A percentile compares a stretch with the other conserved stretches of the same genome.
These are phyloP conservation scores for Zopfia rhizophila DNA, from an alignment of 2,329 filamentous ascomycete genomes.

Conservation along the genomic window DNA sequence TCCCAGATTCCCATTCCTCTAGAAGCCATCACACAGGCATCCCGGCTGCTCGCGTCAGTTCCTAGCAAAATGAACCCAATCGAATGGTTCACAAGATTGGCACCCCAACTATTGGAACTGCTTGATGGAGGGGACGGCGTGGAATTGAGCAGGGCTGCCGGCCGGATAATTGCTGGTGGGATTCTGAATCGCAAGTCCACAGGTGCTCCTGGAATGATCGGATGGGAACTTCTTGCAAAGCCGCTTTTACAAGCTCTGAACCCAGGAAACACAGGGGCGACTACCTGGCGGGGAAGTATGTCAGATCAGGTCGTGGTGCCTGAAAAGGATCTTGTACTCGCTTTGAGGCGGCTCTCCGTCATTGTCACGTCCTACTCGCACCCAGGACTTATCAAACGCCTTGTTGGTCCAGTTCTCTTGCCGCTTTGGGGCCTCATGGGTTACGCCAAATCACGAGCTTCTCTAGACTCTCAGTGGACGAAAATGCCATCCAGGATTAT, in stretches of 20 bases:
- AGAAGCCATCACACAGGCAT: constrained; percentile 72
- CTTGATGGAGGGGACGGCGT: constrained; percentile 69
- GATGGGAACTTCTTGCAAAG: constrained; percentile 71
- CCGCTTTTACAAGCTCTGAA: constrained; percentile 67
- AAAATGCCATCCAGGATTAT: constrained; percentile 36
- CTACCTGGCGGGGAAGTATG: constrained; percentile 57
- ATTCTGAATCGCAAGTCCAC: constrained; percentile 71
- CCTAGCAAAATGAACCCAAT: constrained; percentile 65
- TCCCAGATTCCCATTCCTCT: constrained; percentile 69
- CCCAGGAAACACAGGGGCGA: constrained; percentile 23
- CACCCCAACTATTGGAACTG: constrained; percentile 69
- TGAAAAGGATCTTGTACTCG: constrained; percentile 59
- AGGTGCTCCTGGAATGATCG: constrained; percentile 70
- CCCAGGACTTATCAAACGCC: constrained; percentile 70
- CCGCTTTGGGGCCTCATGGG: constrained; percentile 72
- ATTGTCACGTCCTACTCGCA: constrained; percentile 73
- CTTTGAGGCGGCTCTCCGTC: constrained; percentile 66
- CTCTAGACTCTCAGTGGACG: constrained; percentile 39
- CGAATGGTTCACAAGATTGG: constrained; percentile 69
- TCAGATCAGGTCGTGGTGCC: constrained; percentile 60
- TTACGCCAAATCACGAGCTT: constrained; percentile 54
- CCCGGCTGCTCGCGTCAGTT: constrained; percentile 69
- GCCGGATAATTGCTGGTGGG: constrained; percentile 73
- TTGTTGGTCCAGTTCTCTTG: constrained; percentile 68
- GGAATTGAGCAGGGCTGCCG: constrained; percentile 68